phyloP scores from a whole-genome alignment of 2,329 filamentous ascomycete species.

The Talaromyces sp. region DNA sequence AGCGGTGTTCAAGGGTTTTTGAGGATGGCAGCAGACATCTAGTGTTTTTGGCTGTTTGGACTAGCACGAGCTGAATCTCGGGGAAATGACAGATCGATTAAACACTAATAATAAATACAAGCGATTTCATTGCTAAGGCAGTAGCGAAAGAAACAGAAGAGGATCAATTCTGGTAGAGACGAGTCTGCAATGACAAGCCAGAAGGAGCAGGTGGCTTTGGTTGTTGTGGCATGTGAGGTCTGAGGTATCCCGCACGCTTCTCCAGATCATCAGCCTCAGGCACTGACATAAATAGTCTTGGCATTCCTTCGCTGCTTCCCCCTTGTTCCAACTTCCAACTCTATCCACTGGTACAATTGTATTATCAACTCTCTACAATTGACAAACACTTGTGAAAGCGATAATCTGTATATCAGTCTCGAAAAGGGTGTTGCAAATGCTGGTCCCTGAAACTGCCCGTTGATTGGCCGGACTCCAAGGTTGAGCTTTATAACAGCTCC shows the following conservation, averaged over 20 bases:
- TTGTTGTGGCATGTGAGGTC: conserved; percentile 8
- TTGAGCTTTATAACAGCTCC: not conserved
- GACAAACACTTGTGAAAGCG: not conserved
- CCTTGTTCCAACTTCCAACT: not conserved
- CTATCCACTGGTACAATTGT: not conserved
- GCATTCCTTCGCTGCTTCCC: not conserved
- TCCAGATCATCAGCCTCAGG: not conserved
- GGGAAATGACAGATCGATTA: not conserved
- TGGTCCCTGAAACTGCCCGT: not conserved
- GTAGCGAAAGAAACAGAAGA: not conserved
- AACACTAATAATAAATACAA: not conserved
- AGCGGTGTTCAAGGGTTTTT: not conserved
- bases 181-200: not conserved
- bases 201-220: not conserved
- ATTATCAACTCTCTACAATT: not conserved
- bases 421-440: not conserved
- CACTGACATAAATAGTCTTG: conserved; percentile 1
- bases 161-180: not conserved
- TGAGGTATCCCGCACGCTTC: not conserved
- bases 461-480: not conserved
- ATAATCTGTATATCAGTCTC: not conserved
- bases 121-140: not conserved
- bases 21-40: conserved; percentile 2
- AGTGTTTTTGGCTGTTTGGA: not conserved
- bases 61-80: not conserved